Evolutionary conservation across 2,329 filamentous ascomycete genomes (phyloP), one percentile per base, ranked within the genome.

Genomic region (Ilyonectria robusta): DNA sequence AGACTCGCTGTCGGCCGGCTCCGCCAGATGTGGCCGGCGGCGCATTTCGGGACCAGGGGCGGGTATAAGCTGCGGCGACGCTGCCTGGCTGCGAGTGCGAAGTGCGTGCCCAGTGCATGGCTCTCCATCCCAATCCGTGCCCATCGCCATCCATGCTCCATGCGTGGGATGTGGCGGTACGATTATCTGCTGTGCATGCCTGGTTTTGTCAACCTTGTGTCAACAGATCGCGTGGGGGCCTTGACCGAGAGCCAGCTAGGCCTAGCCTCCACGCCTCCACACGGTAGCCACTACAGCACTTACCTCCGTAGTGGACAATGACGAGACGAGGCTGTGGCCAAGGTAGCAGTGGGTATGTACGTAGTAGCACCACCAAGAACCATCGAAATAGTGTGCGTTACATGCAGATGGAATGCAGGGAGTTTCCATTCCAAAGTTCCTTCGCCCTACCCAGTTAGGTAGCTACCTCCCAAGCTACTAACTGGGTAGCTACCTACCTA

Each of bases 21-120:
- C 72, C 72, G 70, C 70, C 59, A 74, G 70, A 70, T 44, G 40
- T 69, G 51, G 58, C 70, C 57, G 59, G 56, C 64, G 63, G 65
- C 69, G 60, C 59, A 19, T 21, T 21, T 48, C 17, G 11, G 7
- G 29, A n/a, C 26, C 13, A n/a, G 26, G n/a, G 29, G 26, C 26
- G 26, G 4, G 26, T 26, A 26, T 26, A 26, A 26, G 26, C 26
- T 26, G 26, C 26, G 26, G 26, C 26, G 26, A 26, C 26, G 26
- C 26, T 26, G 23, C 4, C 23, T 26, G 26, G 26, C 26, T 26
- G 26, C 26, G 26, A 26, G 26, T 26, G 26, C 26, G 26, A 26
- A 26, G 26, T 23, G 23, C 23, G 26, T 26, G 26, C 21, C 21
- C 21, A 21, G n/a, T n/a, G n/a, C n/a, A n/a, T 21, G 21, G 21